Conservation (phyloP, 1,284 basidiomycete genomes). For the Malassezia nana region DNA sequence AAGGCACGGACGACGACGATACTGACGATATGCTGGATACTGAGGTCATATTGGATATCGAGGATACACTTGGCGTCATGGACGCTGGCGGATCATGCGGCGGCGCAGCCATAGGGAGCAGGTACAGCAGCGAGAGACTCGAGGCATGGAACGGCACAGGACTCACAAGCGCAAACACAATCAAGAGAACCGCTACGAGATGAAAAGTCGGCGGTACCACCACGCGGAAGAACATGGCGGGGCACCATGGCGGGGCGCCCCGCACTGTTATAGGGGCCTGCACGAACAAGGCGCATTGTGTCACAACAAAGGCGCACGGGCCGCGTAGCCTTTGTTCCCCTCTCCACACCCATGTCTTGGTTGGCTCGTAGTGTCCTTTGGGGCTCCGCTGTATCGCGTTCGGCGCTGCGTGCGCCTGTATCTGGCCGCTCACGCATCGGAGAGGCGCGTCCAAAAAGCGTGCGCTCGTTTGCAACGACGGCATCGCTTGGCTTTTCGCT, state of each 20-base stretch:
- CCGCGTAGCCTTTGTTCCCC: not conserved
- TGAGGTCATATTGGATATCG: too few relatives aligned
- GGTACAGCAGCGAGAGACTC: slow-evolving; percentile 15
- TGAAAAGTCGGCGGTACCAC: slow-evolving; percentile 1
- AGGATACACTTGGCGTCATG: not conserved
- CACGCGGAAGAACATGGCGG: slow-evolving; percentile 1
- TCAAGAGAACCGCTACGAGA: slow-evolving; percentile 1
- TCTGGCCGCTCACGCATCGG: too few relatives aligned
- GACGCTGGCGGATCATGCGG: not conserved
- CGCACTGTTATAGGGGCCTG: not conserved
- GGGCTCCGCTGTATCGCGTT: not conserved
- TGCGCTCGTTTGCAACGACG: not conserved
- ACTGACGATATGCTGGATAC: not conserved
- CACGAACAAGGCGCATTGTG: not conserved
- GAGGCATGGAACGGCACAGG: slow-evolving; percentile 15
- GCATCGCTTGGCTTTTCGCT: slow-evolving; percentile 6
- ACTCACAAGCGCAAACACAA: slow-evolving; percentile 13
- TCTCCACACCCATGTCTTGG: slow-evolving; percentile 5
- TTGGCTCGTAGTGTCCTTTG: not conserved
- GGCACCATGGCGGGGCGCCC: not conserved
- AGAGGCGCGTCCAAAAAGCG: too few relatives aligned
- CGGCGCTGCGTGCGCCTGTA: not conserved
- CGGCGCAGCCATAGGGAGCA: not conserved
- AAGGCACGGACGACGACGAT: not conserved
- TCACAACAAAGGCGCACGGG: slow-evolving; percentile 8